phyloP scores from a whole-genome alignment of 352 stramenopile genomes.

The Pythium monospermum region DNA sequence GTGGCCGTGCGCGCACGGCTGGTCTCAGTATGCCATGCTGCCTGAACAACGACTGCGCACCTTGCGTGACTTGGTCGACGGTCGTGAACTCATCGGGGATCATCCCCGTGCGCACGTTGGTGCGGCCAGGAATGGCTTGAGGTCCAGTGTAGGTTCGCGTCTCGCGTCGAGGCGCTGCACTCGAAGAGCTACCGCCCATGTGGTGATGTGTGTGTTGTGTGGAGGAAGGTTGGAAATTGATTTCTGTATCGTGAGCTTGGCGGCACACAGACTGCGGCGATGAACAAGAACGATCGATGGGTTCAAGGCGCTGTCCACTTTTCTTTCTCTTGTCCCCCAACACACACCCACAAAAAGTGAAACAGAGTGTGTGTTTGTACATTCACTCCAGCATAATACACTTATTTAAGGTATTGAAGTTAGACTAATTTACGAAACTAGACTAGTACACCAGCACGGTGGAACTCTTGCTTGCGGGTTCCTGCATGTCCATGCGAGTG shows the following conservation, averaged over 20 bases:
- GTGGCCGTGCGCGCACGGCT: background rate
- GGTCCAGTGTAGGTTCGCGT: slow-evolving; percentile 37
- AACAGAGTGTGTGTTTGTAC: no score
- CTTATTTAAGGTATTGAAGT: no score
- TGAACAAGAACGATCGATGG: background rate
- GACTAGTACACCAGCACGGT: no score
- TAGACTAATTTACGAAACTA: no score
- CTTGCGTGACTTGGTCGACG: slow-evolving; percentile 56
- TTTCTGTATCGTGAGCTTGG: background rate
- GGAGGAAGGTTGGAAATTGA: background rate
- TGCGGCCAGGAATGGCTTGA: slow-evolving; percentile 23
- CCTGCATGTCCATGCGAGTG: no score
- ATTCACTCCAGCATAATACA: no score
- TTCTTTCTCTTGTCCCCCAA: no score
- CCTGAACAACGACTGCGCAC: slow-evolving; percentile 11
- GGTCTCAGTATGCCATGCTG: background rate
- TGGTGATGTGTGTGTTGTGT: background rate
- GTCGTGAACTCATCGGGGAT: slow-evolving; percentile 69
- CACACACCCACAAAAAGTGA: no score
- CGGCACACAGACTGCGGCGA: no score
- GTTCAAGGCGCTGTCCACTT: background rate
- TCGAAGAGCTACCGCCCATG: slow-evolving; percentile 37
- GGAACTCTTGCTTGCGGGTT: no score
- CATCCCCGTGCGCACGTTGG: slow-evolving; percentile 31
- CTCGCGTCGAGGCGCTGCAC: slow-evolving; percentile 10